Evolutionary conservation across 352 stramenopile genomes (phyloP).

Genomic region (Phytophthora rubi): DNA sequence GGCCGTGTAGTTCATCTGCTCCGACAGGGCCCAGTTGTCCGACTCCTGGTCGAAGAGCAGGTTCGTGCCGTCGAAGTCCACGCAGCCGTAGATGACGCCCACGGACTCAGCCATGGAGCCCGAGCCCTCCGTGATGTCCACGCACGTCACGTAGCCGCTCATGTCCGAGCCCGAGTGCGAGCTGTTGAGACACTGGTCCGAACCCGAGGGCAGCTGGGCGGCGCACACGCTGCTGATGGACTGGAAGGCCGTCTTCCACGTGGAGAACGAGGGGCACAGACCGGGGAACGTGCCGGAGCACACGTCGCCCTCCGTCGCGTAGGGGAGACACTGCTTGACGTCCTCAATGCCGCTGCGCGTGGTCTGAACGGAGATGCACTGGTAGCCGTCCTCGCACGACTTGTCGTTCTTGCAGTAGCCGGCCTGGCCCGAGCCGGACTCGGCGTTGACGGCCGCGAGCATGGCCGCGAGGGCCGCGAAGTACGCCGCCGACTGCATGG

Average conservation of each 20-base stretch:
- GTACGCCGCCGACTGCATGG: constrained; percentile 39
- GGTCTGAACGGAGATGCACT: constrained; percentile 81
- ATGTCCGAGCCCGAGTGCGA: constrained; percentile 34
- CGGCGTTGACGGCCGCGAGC: constrained; percentile 36
- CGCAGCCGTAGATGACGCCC: constrained; percentile 79
- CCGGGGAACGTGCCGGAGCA: constrained; percentile 64
- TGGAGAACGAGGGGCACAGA: constrained; percentile 79
- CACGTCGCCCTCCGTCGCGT: constrained; percentile 48
- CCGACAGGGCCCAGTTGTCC: constrained; percentile 58
- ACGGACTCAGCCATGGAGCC: constrained; percentile 37
- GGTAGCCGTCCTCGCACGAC: constrained; percentile 62
- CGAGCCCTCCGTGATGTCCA: constrained; percentile 49
- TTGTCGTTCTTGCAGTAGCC: constrained; percentile 69
- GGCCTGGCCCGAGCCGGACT: constrained; percentile 50
- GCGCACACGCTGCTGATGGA: constrained; percentile 76
- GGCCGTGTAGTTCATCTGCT: constrained; percentile 64
- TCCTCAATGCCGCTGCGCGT: constrained; percentile 66
- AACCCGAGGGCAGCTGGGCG: constrained; percentile 60
- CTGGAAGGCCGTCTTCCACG: constrained; percentile 65
- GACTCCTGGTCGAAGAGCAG: constrained; percentile 60
- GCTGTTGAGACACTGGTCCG: constrained; percentile 51
- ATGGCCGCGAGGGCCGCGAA: constrained; percentile 35
- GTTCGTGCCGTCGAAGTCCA: constrained; percentile 72
- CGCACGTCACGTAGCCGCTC: constrained; percentile 41
- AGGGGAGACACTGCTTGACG: constrained; percentile 82